These are phyloP conservation scores for Albifimbria verrucaria DNA, from an alignment of 2,329 filamentous ascomycete genomes.

Conservation along the genomic window DNA sequence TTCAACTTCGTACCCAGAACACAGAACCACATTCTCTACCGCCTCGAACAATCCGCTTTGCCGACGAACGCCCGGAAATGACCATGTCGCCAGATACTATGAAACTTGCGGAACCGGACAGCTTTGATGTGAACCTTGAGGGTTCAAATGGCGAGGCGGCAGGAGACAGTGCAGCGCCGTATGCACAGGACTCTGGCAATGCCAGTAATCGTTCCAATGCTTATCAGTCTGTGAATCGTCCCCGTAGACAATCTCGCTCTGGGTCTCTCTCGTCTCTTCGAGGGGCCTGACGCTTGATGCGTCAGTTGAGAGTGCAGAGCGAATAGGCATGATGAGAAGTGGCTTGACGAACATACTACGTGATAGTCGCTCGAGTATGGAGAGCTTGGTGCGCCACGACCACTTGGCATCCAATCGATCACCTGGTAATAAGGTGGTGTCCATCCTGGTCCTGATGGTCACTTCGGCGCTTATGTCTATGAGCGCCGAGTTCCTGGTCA, in stretches of 20 bases:
- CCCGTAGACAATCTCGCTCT: slow-evolving; percentile 21
- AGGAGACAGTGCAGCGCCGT: not conserved
- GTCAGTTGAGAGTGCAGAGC: slow-evolving; percentile 8
- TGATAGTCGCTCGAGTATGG: slow-evolving; percentile 7
- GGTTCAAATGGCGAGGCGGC: not conserved
- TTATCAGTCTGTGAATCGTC: slow-evolving; percentile 14
- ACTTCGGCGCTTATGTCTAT: slow-evolving; percentile 55
- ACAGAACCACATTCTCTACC: slow-evolving; percentile 2
- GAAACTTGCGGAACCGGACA: not conserved
- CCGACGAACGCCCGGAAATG: slow-evolving; percentile 13
- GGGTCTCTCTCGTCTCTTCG: slow-evolving; percentile 18
- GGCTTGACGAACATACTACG: slow-evolving; percentile 14
- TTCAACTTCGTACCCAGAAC: not conserved
- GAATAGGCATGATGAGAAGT: slow-evolving; percentile 11
- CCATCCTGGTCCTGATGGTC: slow-evolving; percentile 48
- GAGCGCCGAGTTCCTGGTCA: slow-evolving; percentile 60
- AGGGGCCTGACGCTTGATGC: slow-evolving; percentile 19
- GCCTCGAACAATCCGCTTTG: slow-evolving; percentile 27
- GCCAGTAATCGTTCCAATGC: slow-evolving; percentile 9
- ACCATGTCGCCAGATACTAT: not conserved
- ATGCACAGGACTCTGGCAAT: slow-evolving; percentile 3
- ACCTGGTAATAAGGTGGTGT: slow-evolving; percentile 27
- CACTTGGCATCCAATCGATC: slow-evolving; percentile 5
- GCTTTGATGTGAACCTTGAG: not conserved
- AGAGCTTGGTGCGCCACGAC: not conserved